A percentile compares a stretch with the other conserved stretches of the same genome.
Conservation (phyloP, 73 alveolate species). For the Blepharisma stoltei region DNA sequence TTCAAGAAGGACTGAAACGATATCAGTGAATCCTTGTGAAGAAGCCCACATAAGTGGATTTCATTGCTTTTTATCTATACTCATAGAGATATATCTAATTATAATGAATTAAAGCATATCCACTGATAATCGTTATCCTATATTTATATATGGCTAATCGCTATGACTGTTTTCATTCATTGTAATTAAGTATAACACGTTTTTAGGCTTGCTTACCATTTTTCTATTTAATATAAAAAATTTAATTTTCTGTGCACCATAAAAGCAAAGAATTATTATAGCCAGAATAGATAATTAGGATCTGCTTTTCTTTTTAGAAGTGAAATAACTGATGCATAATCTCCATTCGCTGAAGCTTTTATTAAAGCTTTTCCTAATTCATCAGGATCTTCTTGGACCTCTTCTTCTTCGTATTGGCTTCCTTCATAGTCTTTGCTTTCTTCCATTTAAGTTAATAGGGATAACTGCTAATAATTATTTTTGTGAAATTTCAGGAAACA, state of each 20-base stretch:
- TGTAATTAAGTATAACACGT: too few relatives aligned
- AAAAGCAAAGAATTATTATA: too few relatives aligned
- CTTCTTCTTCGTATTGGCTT: not conserved
- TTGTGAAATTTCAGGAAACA: too few relatives aligned
- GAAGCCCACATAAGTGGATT: slow-evolving; percentile 73
- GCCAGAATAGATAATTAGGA: slow-evolving; percentile 4
- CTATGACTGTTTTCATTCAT: too few relatives aligned
- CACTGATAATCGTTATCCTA: too few relatives aligned
- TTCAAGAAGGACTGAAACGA: slow-evolving; percentile 48
- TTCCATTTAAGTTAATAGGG: slow-evolving; percentile 4
- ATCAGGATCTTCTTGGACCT: slow-evolving; percentile 26
- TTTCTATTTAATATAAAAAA: too few relatives aligned
- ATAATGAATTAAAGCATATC: slow-evolving; percentile 37
- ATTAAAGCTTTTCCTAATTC: slow-evolving; percentile 2
- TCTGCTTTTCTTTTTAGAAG: slow-evolving; percentile 21
- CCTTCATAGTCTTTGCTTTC: slow-evolving; percentile 25
- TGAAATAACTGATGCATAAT: not conserved
- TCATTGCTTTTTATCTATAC: slow-evolving; percentile 58
- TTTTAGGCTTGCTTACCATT: too few relatives aligned
- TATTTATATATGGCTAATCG: too few relatives aligned
- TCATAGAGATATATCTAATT: slow-evolving; percentile 35
- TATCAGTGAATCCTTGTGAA: slow-evolving; percentile 52
- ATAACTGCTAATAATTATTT: too few relatives aligned
- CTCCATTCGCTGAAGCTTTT: slow-evolving; percentile 28
- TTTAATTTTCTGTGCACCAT: slow-evolving; percentile 49